phyloP scores from a whole-genome alignment of 768 basidiomycete genomes.

The Tephrocybe rancida region DNA sequence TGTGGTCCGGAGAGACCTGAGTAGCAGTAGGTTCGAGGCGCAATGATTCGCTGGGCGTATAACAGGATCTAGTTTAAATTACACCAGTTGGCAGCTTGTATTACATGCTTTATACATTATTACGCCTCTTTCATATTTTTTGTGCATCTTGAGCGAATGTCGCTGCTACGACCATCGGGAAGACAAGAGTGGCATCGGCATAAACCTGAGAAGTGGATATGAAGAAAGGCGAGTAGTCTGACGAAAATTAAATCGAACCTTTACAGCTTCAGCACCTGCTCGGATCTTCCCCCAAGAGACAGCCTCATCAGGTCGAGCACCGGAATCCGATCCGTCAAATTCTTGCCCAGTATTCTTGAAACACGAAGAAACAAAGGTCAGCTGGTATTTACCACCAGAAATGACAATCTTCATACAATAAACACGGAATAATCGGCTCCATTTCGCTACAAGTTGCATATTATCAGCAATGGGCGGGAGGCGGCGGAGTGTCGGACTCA shows the following conservation, averaged over 20 bases:
- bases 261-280: conserved; percentile 78
- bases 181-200: conserved; percentile 96
- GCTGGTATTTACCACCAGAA: conserved; percentile 2
- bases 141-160: conserved; percentile 71
- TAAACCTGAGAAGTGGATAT: conserved; percentile 54
- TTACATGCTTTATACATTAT: not conserved
- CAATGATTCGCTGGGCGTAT: not conserved
- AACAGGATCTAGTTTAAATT: not conserved
- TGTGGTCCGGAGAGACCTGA: conserved; percentile 87
- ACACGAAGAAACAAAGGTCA: conserved; percentile 11
- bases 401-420: conserved; percentile 56
- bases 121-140: not conserved
- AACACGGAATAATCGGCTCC: conserved; percentile 98
- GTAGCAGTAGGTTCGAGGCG: too few relatives aligned
- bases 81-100: not conserved
- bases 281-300: conserved; percentile 99
- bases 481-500: conserved; percentile 36
- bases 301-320: conserved; percentile 96
- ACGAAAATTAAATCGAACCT: conserved; percentile 46
- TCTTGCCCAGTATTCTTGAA: conserved; percentile 95
- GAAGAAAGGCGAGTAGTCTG: not conserved
- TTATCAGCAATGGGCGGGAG: not conserved
- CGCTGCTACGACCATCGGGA: conserved; percentile 92
- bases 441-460: conserved; percentile 66
- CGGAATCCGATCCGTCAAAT: conserved; percentile 98